These are phyloP conservation scores for Ochetophila trinervis DNA, from an alignment of 306 rosid genomes.

Conservation along the genomic window DNA sequence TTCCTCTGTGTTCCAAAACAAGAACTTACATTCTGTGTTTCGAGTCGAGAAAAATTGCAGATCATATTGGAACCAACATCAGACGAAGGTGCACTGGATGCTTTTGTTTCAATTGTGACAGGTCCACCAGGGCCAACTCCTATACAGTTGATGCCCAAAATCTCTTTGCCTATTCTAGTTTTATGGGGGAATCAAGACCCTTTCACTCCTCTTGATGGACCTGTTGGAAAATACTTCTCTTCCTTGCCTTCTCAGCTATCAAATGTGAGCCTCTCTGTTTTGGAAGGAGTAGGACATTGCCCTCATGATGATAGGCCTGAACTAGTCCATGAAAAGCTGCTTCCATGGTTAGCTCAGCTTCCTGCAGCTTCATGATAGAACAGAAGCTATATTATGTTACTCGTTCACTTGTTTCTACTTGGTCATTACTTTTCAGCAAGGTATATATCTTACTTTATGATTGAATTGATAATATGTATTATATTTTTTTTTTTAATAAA, in stretches of 20 bases:
- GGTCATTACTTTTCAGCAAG: background rate
- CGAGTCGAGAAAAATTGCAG: conserved; percentile 35
- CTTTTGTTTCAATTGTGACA: conserved; percentile 75
- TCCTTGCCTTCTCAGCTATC: conserved; percentile 47
- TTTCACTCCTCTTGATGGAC: conserved; percentile 93
- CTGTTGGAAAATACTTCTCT: conserved; percentile 79
- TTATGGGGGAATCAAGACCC: conserved; percentile 93
- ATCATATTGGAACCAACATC: conserved; percentile 75
- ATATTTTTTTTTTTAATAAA: too few species aligned
- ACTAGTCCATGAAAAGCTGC: conserved; percentile 69
- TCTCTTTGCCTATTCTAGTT: conserved; percentile 63
- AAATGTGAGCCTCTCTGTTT: conserved; percentile 53
- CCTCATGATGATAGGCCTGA: conserved; percentile 93
- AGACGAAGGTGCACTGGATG: conserved; percentile 75
- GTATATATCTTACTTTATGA: too few species aligned
- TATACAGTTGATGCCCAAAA: conserved; percentile 59
- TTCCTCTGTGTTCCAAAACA: background rate
- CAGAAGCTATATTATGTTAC: too few species aligned
- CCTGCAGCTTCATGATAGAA: conserved; percentile 25
- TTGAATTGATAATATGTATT: too few species aligned
- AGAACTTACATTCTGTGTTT: background rate
- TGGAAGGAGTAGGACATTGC: conserved; percentile 90
- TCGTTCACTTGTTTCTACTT: background rate
- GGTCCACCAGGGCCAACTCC: conserved; percentile 97
- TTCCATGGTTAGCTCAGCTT: conserved; percentile 79